A percentile compares a stretch with the other conserved stretches of the same genome.
Conservation (phyloP, 805 yeast species). For the Candida xyloterini region DNA sequence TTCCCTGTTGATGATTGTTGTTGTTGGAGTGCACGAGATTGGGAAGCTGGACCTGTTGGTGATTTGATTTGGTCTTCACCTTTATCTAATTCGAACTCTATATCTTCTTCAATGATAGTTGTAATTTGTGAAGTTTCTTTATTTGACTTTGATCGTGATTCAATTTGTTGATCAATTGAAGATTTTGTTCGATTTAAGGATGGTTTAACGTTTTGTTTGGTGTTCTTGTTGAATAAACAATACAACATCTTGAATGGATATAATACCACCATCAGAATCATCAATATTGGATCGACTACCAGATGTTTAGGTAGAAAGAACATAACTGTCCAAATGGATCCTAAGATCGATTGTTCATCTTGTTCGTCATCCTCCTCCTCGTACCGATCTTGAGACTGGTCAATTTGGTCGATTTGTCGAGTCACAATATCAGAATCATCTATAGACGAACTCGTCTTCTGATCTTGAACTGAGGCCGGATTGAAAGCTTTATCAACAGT, state of each 20-base stretch:
- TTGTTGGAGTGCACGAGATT: conserved; percentile 5
- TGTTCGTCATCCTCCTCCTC: conserved; percentile 1
- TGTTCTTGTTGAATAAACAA: neutral
- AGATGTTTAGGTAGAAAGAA: conserved; percentile 49
- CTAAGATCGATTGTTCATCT: conserved; percentile 11
- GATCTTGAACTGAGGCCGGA: conserved; percentile 12
- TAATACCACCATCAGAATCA: conserved; percentile 49
- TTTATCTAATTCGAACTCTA: conserved; percentile 34
- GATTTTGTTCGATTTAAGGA: neutral
- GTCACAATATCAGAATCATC: conserved; percentile 24
- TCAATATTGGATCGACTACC: conserved; percentile 49
- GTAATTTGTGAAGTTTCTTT: conserved; percentile 20
- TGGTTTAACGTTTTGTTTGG: neutral
- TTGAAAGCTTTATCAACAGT: conserved; percentile 32
- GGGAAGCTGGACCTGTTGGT: conserved; percentile 25
- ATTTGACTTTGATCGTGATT: neutral
- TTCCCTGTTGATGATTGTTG: conserved; percentile 1
- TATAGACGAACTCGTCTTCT: neutral
- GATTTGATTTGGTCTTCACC: conserved; percentile 35
- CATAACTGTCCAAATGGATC: conserved; percentile 29
- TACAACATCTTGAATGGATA: conserved; percentile 48
- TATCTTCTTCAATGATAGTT: conserved; percentile 34
- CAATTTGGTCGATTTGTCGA: conserved; percentile 13
- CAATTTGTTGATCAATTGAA: neutral
- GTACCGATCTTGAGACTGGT: too few species aligned